phyloP scores from a whole-genome alignment of 805 yeast species.

The Ascoidea tarda region DNA sequence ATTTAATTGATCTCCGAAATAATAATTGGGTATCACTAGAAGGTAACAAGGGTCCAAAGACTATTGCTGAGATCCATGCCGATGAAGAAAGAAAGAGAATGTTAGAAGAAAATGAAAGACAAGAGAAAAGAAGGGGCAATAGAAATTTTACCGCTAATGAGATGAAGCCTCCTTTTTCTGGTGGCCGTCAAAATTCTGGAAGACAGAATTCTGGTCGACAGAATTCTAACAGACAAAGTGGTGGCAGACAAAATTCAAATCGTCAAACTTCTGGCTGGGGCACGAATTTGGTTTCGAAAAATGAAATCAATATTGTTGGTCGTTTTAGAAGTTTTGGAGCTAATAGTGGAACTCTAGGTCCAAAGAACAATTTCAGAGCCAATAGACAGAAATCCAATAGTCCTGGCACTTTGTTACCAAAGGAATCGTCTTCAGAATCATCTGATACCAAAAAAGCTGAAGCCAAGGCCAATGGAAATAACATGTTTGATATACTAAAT shows the following conservation, averaged over 20 bases:
- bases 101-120: slow-evolving; percentile 41
- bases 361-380: no score
- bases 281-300: slow-evolving; percentile 21
- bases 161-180: no score
- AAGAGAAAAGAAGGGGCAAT: slow-evolving; percentile 25
- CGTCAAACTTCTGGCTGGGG: slow-evolving; percentile 36
- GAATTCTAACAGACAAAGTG: no score
- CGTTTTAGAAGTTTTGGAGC: slow-evolving; percentile 23
- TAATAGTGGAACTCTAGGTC: slow-evolving; percentile 22
- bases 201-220: slow-evolving; percentile 17
- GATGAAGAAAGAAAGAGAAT: slow-evolving; percentile 58
- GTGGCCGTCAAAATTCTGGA: no score
- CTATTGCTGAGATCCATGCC: slow-evolving; percentile 77
- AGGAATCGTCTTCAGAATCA: no score
- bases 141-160: slow-evolving; percentile 22
- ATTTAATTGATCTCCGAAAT: slow-evolving; percentile 65
- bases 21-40: slow-evolving; percentile 51
- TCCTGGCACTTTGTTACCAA: no score
- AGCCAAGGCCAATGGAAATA: no score
- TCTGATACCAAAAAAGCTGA: no score
- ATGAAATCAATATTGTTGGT: slow-evolving; percentile 28
- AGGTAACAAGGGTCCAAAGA: slow-evolving; percentile 78
- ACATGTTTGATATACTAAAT: no score
- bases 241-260: no score
- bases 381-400: no score